Percentiles rank a stretch among this genome's conserved stretches.
Conservation (phyloP, 164 flowering plant genomes). For the Chimonanthus praecox region DNA sequence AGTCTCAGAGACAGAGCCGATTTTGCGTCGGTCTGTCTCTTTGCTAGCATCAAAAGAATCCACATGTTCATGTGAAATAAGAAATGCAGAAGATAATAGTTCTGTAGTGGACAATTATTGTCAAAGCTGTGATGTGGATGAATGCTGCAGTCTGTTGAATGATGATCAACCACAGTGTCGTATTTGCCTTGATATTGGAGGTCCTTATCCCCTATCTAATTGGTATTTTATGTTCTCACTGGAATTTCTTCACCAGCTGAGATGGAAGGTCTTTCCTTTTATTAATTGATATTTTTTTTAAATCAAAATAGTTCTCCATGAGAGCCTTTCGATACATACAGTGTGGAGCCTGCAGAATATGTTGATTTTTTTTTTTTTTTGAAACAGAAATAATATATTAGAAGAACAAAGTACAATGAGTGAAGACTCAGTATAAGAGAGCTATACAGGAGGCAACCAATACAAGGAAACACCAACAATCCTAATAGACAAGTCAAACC, state of each 20-base stretch:
- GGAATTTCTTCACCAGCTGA: constrained; percentile 2
- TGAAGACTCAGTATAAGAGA: too few relatives aligned
- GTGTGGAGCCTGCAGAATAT: neutral
- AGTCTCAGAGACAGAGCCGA: constrained; percentile 65
- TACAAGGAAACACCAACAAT: too few relatives aligned
- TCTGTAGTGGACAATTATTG: constrained; percentile 26
- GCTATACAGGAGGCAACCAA: too few relatives aligned
- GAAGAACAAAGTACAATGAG: too few relatives aligned
- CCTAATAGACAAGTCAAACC: too few relatives aligned
- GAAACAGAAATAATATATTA: too few relatives aligned
- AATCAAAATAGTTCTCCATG: neutral
- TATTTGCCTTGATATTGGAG: constrained; percentile 92
- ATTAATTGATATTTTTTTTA: too few relatives aligned
- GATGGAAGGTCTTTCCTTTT: constrained; percentile 2
- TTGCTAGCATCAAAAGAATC: constrained; percentile 30
- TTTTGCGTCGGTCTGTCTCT: constrained; percentile 30
- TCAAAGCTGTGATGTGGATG: constrained; percentile 41
- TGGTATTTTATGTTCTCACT: constrained; percentile 8
- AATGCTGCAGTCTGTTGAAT: constrained; percentile 42
- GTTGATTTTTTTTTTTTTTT: neutral
- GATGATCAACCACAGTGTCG: constrained; percentile 85
- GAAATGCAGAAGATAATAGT: constrained; percentile 32
- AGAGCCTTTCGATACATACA: neutral
- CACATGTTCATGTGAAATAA: constrained; percentile 59
- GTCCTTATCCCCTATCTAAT: constrained; percentile 26